Conservation (phyloP, 2,329 filamentous ascomycete species). For the Apiospora koreana region DNA sequence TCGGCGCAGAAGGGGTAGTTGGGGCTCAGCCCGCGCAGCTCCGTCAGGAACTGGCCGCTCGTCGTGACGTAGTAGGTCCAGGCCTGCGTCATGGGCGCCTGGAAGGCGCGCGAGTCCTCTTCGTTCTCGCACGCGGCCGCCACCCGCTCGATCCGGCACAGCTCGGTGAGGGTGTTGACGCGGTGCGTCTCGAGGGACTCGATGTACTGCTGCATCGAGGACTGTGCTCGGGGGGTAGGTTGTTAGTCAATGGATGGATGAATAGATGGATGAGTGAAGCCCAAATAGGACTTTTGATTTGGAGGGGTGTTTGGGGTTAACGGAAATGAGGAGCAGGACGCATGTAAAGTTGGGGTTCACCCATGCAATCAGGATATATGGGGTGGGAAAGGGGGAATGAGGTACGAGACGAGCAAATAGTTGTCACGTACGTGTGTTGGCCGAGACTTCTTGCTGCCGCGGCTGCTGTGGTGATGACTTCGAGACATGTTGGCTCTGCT, state of each 20-base stretch:
- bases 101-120: constrained; percentile 59
- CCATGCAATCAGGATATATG: no score
- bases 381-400: background rate
- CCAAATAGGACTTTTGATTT: no score
- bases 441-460: background rate
- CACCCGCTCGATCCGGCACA: constrained; percentile 69
- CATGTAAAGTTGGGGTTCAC: no score
- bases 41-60: constrained; percentile 68
- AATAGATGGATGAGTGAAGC: no score
- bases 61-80: constrained; percentile 70
- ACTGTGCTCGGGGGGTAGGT: constrained; percentile 28
- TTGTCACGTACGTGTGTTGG: background rate
- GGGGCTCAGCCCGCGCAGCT: constrained; percentile 67
- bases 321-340: no score
- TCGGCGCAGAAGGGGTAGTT: constrained; percentile 69
- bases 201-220: constrained; percentile 54
- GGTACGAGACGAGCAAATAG: constrained; percentile 15
- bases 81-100: constrained; percentile 67
- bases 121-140: constrained; percentile 59
- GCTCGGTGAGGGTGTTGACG: constrained; percentile 73
- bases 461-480: background rate
- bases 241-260: no score
- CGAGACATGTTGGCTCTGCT: background rate
- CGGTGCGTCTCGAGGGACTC: constrained; percentile 64
- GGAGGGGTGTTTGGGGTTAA: no score